A percentile compares a stretch with the other conserved stretches of the same genome.
phyloP scores from a whole-genome alignment of 108 stramenopile genomes.

The Fragilaria radians region DNA sequence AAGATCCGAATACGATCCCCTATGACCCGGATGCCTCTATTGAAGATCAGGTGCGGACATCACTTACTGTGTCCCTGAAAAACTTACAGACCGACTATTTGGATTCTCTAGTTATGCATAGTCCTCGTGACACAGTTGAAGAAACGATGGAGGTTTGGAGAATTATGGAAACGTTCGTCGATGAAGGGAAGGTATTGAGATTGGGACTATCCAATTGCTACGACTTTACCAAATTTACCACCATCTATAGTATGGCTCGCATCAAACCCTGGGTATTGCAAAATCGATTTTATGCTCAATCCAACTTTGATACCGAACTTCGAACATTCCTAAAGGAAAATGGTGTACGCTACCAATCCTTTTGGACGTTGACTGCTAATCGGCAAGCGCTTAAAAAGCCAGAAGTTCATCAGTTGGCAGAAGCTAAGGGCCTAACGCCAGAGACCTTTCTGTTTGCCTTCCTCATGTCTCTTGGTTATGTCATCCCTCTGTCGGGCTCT shows the following conservation, averaged over 20 bases:
- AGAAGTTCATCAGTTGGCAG: conserved; percentile 36
- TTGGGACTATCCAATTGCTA: conserved; percentile 79
- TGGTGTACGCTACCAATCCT: conserved; percentile 78
- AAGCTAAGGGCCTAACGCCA: conserved; percentile 43
- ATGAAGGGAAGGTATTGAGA: conserved; percentile 46
- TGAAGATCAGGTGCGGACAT: conserved; percentile 56
- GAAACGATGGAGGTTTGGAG: conserved; percentile 60
- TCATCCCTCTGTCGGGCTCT: conserved; percentile 72
- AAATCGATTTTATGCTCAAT: conserved; percentile 76
- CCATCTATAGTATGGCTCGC: conserved; percentile 44
- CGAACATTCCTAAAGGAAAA: conserved; percentile 64
- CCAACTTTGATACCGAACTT: conserved; percentile 71
- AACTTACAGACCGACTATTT: conserved; percentile 81
- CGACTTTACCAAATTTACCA: conserved; percentile 26
- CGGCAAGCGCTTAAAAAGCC: conserved; percentile 32
- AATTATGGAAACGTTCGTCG: conserved; percentile 60
- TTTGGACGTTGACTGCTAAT: conserved; percentile 56
- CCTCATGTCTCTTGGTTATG: conserved; percentile 70
- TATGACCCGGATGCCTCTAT: conserved; percentile 51
- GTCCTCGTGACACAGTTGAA: conserved; percentile 40
- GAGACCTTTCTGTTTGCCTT: conserved; percentile 82
- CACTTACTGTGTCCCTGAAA: conserved; percentile 42
- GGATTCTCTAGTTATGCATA: conserved; percentile 68
- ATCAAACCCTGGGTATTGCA: conserved; percentile 81
- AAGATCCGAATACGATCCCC: conserved; percentile 78